Conservation (phyloP, 2,329 filamentous ascomycete genomes). For the Aspergillus alliaceus region DNA sequence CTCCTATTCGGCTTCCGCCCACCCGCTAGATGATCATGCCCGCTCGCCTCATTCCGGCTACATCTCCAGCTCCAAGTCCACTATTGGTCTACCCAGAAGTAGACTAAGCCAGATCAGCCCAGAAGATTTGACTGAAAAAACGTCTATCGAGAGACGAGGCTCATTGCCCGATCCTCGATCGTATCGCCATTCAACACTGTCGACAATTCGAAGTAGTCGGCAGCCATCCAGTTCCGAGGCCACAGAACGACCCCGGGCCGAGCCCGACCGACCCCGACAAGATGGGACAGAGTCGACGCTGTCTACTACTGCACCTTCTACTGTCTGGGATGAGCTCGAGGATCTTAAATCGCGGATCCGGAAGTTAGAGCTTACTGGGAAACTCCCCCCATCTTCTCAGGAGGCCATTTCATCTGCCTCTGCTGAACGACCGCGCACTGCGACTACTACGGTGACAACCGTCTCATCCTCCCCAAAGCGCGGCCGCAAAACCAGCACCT, state of each 20-base stretch:
- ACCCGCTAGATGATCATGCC: conserved; percentile 39
- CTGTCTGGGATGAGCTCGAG: conserved; percentile 96
- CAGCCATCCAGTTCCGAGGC: conserved; percentile 36
- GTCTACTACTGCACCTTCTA: conserved; percentile 85
- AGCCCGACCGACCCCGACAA: conserved; percentile 34
- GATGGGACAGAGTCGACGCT: conserved; percentile 83
- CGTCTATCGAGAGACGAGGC: conserved; percentile 29
- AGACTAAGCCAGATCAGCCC: conserved; percentile 37
- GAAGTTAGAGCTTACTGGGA: conserved; percentile 85
- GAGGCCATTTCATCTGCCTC: conserved; percentile 73
- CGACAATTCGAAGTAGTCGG: conserved; percentile 37
- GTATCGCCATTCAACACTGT: conserved; percentile 35
- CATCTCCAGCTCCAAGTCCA: conserved; percentile 35
- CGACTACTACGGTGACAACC: conserved; percentile 86
- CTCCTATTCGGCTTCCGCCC: conserved; percentile 35
- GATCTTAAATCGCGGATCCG: conserved; percentile 92
- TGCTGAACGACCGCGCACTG: conserved; percentile 82
- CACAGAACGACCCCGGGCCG: conserved; percentile 34
- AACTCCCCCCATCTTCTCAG: conserved; percentile 77
- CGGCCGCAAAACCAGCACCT: conserved; percentile 52
- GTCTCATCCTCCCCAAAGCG: conserved; percentile 87
- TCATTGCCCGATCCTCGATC: conserved; percentile 35
- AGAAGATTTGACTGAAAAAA: conserved; percentile 33
- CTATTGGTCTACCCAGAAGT: conserved; percentile 36
- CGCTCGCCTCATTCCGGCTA: conserved; percentile 35